Evolutionary conservation across 495 filamentous ascomycete species (phyloP), one percentile per base, ranked within the genome.

Genomic region (Daldinia caldariorum): DNA sequence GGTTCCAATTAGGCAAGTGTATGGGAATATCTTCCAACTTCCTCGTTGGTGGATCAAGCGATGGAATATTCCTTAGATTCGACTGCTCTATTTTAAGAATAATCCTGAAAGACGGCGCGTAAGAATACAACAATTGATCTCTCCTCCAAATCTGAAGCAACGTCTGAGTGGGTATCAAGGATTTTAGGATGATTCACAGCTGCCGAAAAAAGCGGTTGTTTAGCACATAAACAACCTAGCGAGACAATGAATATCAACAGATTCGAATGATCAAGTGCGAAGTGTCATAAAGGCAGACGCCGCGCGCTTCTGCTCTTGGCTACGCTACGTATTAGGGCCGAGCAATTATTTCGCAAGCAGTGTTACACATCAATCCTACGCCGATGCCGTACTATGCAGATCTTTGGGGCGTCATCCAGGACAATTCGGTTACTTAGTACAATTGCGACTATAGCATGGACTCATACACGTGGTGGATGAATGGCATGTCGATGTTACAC

Each of bases 261-360:
- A 47, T 47, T 22, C 18, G 4, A 10, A 22, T 13, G 20, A 12
- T 18, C 18, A 47, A 8, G n/a, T 26, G 6, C 13, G 43, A 41
- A 29, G 56, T 34, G 26, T 13, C 14, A 31, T 6, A 62, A 32
- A 66, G 22, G 29, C 31, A 37, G 29, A 35, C 12, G 38, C 35
- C 3, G 45, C 43, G 51, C 50, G 13, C 63, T 43, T 68, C 20
- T 56, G 43, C 13, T 43, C 9, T 26, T 26, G 54, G 39, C 45
- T 60, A 60, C 54, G 38, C 12, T 63, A 43, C 63, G 55, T 60
- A 68, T 62, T 72, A 60, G 56, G 56, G 35, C 61, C 69, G 69
- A 72, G 35, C 50, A 56, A 26, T 18, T 43, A 18, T 58, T 38
- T 38, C 16, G 18, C 41, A 45, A 43, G 13, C 38, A 26, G 55